Evolutionary conservation across 148 eudicot genomes (phyloP).

Genomic region (Nyssa sinensis): DNA sequence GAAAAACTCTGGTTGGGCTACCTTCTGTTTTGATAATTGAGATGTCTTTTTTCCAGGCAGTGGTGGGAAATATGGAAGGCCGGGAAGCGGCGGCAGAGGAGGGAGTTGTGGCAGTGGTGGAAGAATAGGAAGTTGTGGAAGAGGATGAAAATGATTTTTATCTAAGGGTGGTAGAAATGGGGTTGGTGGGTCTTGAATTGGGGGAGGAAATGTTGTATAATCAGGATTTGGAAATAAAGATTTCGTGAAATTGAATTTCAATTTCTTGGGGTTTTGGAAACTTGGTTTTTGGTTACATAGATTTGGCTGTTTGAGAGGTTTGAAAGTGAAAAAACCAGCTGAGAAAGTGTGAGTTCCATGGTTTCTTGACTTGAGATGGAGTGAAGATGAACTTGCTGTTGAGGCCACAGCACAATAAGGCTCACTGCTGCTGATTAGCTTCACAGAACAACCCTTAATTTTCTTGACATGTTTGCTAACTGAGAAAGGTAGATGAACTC

Average conservation of each 20-base stretch:
- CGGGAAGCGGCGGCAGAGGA: slow-evolving; percentile 47
- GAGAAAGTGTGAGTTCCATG: slow-evolving; percentile 57
- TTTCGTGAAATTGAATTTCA: slow-evolving; percentile 21
- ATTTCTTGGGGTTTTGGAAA: slow-evolving; percentile 13
- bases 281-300: slow-evolving; percentile 63
- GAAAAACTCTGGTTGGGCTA: slow-evolving; percentile 4
- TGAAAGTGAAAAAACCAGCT: slow-evolving; percentile 86
- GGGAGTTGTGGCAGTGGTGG: slow-evolving; percentile 58
- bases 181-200: slow-evolving; percentile 33
- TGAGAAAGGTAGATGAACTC: slow-evolving; percentile 55
- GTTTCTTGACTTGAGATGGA: slow-evolving; percentile 51
- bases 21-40: slow-evolving; percentile 8
- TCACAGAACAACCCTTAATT: slow-evolving; percentile 60
- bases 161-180: slow-evolving; percentile 31
- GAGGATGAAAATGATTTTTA: slow-evolving; percentile 29
- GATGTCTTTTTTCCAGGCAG: not conserved
- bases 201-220: slow-evolving; percentile 17
- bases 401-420: slow-evolving; percentile 76
- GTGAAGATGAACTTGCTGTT: slow-evolving; percentile 49
- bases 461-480: slow-evolving; percentile 54
- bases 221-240: slow-evolving; percentile 11
- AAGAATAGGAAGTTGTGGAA: slow-evolving; percentile 46
- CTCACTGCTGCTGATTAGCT: slow-evolving; percentile 63
- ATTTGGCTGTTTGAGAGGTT: slow-evolving; percentile 59
- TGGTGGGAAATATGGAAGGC: slow-evolving; percentile 19